Conservation (phyloP, 768 basidiomycete genomes). For the Termitomyces sp. region DNA sequence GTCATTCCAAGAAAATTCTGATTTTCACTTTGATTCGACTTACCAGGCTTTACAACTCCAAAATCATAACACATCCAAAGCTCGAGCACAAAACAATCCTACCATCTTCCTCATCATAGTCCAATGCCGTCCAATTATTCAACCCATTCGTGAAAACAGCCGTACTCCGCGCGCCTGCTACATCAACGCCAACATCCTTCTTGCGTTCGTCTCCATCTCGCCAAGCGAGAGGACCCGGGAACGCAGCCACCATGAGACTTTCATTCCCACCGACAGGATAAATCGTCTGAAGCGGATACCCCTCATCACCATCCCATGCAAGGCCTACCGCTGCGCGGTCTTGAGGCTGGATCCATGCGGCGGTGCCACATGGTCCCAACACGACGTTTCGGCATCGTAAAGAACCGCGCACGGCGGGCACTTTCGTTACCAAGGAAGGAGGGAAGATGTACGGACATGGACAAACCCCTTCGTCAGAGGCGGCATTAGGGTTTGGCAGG, state of each 20-base stretch:
- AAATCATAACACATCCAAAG: conserved; percentile 41
- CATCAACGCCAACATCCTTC: neutral
- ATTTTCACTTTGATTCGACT: neutral
- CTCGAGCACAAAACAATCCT: conserved; percentile 50
- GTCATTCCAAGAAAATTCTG: neutral
- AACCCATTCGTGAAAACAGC: conserved; percentile 27
- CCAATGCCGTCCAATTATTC: conserved; percentile 54
- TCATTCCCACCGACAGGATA: conserved; percentile 14
- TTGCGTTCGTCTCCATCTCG: neutral
- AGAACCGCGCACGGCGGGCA: conserved; percentile 43
- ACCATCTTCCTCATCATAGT: conserved; percentile 58
- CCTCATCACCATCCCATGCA: conserved; percentile 18
- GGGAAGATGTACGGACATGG: conserved; percentile 43
- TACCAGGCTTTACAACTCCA: conserved; percentile 26
- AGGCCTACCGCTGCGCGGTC: conserved; percentile 39
- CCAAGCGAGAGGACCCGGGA: conserved; percentile 46
- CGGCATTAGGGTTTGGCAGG: conserved; percentile 25
- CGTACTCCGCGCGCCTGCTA: conserved; percentile 14
- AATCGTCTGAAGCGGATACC: conserved; percentile 18
- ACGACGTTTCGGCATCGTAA: conserved; percentile 52
- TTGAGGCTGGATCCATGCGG: conserved; percentile 60
- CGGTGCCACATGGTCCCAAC: conserved; percentile 54
- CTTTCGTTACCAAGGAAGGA: conserved; percentile 33
- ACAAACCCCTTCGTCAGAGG: neutral
- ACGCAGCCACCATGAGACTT: conserved; percentile 42